Evolutionary conservation across 106 monocot genomes (phyloP).

Genomic region (Allium sativum): DNA sequence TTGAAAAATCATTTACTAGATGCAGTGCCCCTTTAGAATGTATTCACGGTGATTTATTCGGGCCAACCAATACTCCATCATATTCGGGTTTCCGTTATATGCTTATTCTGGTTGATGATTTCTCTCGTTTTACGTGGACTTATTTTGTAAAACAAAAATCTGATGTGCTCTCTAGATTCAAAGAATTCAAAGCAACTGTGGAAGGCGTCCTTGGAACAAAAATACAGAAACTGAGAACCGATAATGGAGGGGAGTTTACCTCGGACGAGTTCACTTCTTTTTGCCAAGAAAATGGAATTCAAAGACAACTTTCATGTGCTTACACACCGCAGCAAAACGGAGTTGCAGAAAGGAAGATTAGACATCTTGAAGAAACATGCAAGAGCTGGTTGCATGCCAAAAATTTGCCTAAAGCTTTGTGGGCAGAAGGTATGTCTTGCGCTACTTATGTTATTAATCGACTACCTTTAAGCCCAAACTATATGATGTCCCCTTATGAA

Average conservation of each 20-base stretch:
- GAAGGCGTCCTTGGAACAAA: background rate
- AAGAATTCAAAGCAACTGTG: background rate
- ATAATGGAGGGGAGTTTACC: background rate
- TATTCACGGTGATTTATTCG: constrained; percentile 1
- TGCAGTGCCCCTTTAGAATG: background rate
- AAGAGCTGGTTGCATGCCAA: constrained; percentile 6
- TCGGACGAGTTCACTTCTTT: background rate
- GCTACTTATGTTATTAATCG: constrained; percentile 1
- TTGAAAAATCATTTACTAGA: background rate
- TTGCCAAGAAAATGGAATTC: background rate
- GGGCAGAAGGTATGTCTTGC: constrained; percentile 3
- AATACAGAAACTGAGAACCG: background rate
- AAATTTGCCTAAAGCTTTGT: background rate
- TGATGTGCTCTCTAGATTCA: background rate
- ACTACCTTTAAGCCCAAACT: background rate
- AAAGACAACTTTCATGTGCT: constrained; percentile 1
- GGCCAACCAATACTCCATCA: background rate
- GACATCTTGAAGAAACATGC: background rate
- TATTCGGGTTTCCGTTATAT: background rate
- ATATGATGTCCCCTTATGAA: constrained; percentile 1
- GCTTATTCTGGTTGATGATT: background rate
- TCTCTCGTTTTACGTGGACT: background rate
- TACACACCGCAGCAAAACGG: background rate
- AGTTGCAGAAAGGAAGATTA: background rate
- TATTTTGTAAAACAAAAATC: background rate